Evolutionary conservation across 805 yeast species (phyloP), one percentile per base, ranked within the genome.

Genomic region (Clavispora vitiphila): DNA sequence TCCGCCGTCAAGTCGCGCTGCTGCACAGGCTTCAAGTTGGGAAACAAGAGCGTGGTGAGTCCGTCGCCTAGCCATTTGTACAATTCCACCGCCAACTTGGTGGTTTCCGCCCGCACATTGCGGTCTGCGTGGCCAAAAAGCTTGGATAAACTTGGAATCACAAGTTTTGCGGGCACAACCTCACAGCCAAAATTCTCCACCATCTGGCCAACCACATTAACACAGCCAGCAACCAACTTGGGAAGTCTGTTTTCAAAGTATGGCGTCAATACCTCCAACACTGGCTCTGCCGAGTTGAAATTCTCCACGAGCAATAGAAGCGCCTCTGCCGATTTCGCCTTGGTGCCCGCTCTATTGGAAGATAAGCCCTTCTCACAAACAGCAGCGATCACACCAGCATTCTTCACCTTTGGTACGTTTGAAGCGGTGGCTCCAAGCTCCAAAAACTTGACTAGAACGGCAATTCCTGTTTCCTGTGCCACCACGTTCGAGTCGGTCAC

Each of bases 21-120:
- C 61, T 91, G 98, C 16, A 89, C 87, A 0, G 96, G 96, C 58
- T 91, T 93, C 63, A 93, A 72, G 21, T 79, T 80, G 3, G 83
- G 76, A 41, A 87, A 76, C 30, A 88, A 63, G 0, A 81, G 57
- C 12, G 72, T 70, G 39, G 80, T 80, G 31, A 87, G 64, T 0
- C 78, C 60, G 16, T 65, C 76, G 2, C 95, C 93, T 58, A 84
- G 72, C 84, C 93, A 86, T 43, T 78, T 77, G 58, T 81, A 80
- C 21, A 90, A 57, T 41, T 80, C 85, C 4, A 86, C 78, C 0
- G 89, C 70, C 48, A 91, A 67, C 34, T 72, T 69, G 5, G 82
- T 73, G 2, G 96, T 78, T 57, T 86, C 95, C 1, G 80, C 76
- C 56, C 99, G 77, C 7, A 93, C 96, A 41, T 78, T 86, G 48